A percentile compares a stretch with the other conserved stretches of the same genome.
Evolutionary conservation across 345 rosid species (phyloP).

Genomic region (Orychophragmus violaceus): DNA sequence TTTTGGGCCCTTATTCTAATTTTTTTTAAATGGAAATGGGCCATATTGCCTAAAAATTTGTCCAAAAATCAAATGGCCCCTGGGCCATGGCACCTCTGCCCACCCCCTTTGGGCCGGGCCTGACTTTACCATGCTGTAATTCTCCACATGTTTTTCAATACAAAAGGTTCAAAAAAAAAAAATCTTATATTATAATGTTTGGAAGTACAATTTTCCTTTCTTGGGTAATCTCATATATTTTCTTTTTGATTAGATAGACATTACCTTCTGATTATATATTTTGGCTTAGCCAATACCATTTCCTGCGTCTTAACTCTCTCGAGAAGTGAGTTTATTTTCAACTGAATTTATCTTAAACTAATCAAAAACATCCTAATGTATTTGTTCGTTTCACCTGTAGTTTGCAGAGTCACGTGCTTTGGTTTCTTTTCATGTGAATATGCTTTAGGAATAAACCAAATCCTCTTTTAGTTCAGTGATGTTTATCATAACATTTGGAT

Average conservation of each 20-base stretch:
- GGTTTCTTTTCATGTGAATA: slow-evolving; percentile 19
- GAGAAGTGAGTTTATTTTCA: neutral
- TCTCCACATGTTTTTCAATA: too few species aligned
- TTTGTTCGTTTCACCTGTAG: neutral
- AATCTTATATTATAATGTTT: slow-evolving; percentile 1
- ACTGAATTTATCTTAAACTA: neutral
- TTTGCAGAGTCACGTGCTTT: slow-evolving; percentile 17
- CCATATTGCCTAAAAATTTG: too few species aligned
- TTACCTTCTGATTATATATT: slow-evolving; percentile 14
- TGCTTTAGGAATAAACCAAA: slow-evolving; percentile 15
- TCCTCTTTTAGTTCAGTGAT: neutral
- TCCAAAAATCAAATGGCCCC: too few species aligned
- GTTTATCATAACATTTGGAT: neutral
- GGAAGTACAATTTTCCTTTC: slow-evolving; percentile 11
- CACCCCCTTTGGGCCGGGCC: too few species aligned
- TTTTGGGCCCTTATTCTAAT: too few species aligned
- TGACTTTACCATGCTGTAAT: too few species aligned
- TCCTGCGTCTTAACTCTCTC: neutral
- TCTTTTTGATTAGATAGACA: neutral
- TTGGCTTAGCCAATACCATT: slow-evolving; percentile 4
- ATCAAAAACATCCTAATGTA: neutral
- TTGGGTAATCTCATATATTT: slow-evolving; percentile 11
- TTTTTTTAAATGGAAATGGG: too few species aligned
- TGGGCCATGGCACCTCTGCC: too few species aligned
- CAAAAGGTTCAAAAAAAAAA: neutral